A percentile compares a stretch with the other conserved stretches of the same genome.
Conservation (phyloP, 1,139 yeast species). For the Hansenula lynferdii region DNA sequence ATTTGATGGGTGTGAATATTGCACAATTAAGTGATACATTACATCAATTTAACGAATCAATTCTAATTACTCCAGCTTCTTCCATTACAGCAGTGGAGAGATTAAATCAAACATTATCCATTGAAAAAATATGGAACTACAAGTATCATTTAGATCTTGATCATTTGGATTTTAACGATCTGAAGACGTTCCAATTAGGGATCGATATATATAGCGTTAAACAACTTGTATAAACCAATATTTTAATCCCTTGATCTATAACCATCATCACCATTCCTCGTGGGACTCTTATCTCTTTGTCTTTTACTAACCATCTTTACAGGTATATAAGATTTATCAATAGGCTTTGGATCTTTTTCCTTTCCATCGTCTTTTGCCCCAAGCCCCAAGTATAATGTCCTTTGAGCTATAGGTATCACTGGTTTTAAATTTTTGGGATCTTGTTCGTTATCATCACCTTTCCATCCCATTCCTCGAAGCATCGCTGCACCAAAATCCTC, state of each 20-base stretch:
- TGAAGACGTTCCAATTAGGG: slow-evolving; percentile 53
- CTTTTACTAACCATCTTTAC: slow-evolving; percentile 25
- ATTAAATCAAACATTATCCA: slow-evolving; percentile 12
- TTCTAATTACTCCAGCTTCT: slow-evolving; percentile 47
- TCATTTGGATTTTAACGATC: slow-evolving; percentile 51
- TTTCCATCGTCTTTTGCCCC: slow-evolving; percentile 34
- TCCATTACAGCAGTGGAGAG: slow-evolving; percentile 26
- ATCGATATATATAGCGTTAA: slow-evolving; percentile 24
- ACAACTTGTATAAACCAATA: not conserved
- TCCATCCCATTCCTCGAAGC: slow-evolving; percentile 66
- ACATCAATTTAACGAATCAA: slow-evolving; percentile 20
- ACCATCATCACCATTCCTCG: not conserved
- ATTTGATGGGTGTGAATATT: slow-evolving; percentile 31
- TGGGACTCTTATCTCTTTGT: slow-evolving; percentile 10
- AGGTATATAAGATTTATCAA: slow-evolving; percentile 28
- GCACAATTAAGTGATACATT: slow-evolving; percentile 23
- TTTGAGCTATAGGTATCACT: slow-evolving; percentile 18
- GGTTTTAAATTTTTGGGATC: not conserved
- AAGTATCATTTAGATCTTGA: slow-evolving; percentile 58
- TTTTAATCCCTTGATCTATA: slow-evolving; percentile 9
- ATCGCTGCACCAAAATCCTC: slow-evolving; percentile 85
- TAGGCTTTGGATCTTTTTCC: slow-evolving; percentile 2
- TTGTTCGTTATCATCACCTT: slow-evolving; percentile 25
- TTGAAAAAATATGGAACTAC: slow-evolving; percentile 38
- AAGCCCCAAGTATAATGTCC: slow-evolving; percentile 39